phyloP scores from a whole-genome alignment of 1,284 basidiomycete species.

The Boletellus dicymbophilus region DNA sequence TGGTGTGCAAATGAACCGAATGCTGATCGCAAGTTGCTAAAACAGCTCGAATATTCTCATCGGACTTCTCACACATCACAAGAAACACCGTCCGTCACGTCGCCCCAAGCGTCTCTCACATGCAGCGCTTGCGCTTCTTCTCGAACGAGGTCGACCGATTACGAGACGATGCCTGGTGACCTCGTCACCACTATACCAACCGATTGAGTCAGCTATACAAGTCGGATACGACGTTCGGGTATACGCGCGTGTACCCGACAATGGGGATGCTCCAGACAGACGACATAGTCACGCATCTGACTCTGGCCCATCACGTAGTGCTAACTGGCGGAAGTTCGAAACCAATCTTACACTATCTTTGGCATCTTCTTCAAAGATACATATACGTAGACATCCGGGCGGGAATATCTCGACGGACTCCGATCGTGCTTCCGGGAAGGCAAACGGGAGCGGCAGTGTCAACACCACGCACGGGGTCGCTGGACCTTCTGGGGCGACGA shows the following conservation, averaged over 20 bases:
- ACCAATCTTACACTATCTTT: background rate
- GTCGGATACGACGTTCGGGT: slow-evolving; percentile 82
- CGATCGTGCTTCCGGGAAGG: slow-evolving; percentile 12
- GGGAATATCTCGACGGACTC: slow-evolving; percentile 34
- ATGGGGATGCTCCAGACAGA: slow-evolving; percentile 59
- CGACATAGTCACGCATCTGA: slow-evolving; percentile 18
- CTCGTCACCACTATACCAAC: slow-evolving; percentile 81
- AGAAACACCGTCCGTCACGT: slow-evolving; percentile 46
- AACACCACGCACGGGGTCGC: slow-evolving; percentile 9
- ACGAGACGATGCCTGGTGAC: slow-evolving; percentile 75
- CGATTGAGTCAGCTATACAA: slow-evolving; percentile 72
- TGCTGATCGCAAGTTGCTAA: background rate
- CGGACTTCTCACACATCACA: slow-evolving; percentile 68
- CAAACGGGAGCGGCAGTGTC: background rate
- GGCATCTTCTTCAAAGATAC: slow-evolving; percentile 13
- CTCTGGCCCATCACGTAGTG: slow-evolving; percentile 7
- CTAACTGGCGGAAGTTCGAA: slow-evolving; percentile 27
- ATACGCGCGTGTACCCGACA: slow-evolving; percentile 77
- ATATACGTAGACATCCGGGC: slow-evolving; percentile 30
- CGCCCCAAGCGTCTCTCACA: slow-evolving; percentile 57
- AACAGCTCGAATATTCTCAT: slow-evolving; percentile 82
- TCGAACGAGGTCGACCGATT: slow-evolving; percentile 72
- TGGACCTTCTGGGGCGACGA: slow-evolving; percentile 7
- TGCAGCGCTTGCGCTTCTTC: slow-evolving; percentile 66
- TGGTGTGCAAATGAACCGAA: slow-evolving; percentile 3